Evolutionary conservation across 805 yeast genomes (phyloP), one percentile per base, ranked within the genome.

Genomic region (Candida gorgasii): DNA sequence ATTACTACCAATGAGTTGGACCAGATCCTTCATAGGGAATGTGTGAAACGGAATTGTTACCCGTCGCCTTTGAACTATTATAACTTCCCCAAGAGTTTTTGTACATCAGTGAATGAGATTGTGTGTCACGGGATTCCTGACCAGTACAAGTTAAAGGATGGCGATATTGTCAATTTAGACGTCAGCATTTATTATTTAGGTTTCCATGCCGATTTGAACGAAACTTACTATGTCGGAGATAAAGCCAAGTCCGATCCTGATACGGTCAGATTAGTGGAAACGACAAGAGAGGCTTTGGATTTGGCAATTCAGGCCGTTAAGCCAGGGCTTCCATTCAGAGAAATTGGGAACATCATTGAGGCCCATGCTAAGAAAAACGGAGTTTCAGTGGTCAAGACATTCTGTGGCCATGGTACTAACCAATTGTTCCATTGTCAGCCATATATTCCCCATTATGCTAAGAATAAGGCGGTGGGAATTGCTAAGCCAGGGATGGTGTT

Each of bases 71-170:
- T 92, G 50, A 93, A 93, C 69, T 93, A 93, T 69, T 90, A 84
- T 69, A 86, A 89, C 65, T 93, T 80, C 69, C 97, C 98, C 32
- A 90, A 89, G 61, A 81, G 93, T 16, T 78, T 88, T 31, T 93
- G 99, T 67, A 89, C 96, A 1, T 89, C 97, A 2, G 84, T 93
- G 33, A 93, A 93, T 65, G 99, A 93, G 71, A 82, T 89, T 44
- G 86, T 93, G 47, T 93, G 99, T 62, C 99, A 93, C 64, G 99
- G 99, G 49, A 86, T 93, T 45, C 99, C 99, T 19, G 99, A 93
- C 65, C 77, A 86, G 67, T 78, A 90, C 42, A 82, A 82, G 24
- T 75, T 93, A 49, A 69, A 87, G 62, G 98, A 92, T 52, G 99
- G 99, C 46, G 99, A 93, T 61, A 92, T 93, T 52, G 78, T 93